These are phyloP conservation scores for Fusarium compactum DNA, from an alignment of 2,329 filamentous ascomycete genomes.

Conservation along the genomic window DNA sequence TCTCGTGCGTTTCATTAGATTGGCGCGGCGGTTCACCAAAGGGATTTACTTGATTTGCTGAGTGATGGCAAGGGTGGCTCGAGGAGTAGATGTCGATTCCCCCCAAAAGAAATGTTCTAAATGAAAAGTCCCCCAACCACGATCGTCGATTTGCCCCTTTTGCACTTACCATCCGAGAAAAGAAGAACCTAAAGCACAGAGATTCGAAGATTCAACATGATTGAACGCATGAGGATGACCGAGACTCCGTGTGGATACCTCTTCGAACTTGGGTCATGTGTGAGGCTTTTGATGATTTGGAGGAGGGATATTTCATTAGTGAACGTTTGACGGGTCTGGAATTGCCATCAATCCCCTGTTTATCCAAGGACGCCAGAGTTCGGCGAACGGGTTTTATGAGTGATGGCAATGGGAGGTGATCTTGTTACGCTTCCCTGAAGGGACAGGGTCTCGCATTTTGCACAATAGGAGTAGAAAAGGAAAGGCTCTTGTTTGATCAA, in stretches of 20 bases:
- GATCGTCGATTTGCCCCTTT: slow-evolving; percentile 47
- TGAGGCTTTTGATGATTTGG: slow-evolving; percentile 12
- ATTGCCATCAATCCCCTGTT: slow-evolving; percentile 11
- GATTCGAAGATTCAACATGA: slow-evolving; percentile 47
- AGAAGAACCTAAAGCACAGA: slow-evolving; percentile 52
- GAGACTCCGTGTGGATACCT: slow-evolving; percentile 37
- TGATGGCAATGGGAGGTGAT: slow-evolving; percentile 47
- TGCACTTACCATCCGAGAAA: slow-evolving; percentile 40
- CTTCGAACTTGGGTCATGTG: slow-evolving; percentile 18
- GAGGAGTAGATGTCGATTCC: slow-evolving; percentile 51
- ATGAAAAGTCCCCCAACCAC: slow-evolving; percentile 47
- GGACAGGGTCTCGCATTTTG: slow-evolving; percentile 53
- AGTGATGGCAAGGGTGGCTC: slow-evolving; percentile 60
- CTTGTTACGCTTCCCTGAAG: slow-evolving; percentile 48
- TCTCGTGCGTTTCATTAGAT: slow-evolving; percentile 67
- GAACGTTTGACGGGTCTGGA: slow-evolving; percentile 22
- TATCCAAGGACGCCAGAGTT: slow-evolving; percentile 47
- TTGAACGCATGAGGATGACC: slow-evolving; percentile 45
- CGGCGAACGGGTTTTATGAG: slow-evolving; percentile 42
- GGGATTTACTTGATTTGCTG: slow-evolving; percentile 64
- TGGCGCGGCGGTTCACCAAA: slow-evolving; percentile 64
- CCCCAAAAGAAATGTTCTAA: slow-evolving; percentile 51
- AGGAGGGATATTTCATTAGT: slow-evolving; percentile 14
- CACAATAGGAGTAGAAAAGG: slow-evolving; percentile 55
- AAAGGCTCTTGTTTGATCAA: slow-evolving; percentile 52